These are phyloP conservation scores for Heritiera fomes DNA, from an alignment of 345 rosid genomes.

Conservation along the genomic window DNA sequence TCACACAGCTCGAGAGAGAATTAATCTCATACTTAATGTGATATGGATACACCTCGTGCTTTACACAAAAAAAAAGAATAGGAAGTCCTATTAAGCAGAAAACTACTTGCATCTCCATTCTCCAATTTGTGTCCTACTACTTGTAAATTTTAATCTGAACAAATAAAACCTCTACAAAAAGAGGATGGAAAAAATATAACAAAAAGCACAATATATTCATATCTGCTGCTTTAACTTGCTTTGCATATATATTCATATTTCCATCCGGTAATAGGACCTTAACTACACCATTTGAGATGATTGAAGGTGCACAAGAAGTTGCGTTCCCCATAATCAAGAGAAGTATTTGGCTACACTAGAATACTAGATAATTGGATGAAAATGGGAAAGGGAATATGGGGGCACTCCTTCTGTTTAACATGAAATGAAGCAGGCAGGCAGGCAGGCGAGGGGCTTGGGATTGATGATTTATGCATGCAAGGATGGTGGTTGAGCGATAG, in stretches of 20 bases:
- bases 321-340: conserved; percentile 47
- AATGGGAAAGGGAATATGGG: neutral
- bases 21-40: too few species aligned
- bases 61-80: too few species aligned
- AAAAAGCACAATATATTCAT: conserved; percentile 10
- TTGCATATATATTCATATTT: conserved; percentile 37
- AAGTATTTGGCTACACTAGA: too few species aligned
- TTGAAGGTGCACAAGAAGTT: conserved; percentile 50
- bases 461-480: conserved; percentile 21
- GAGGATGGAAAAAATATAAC: neutral
- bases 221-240: conserved; percentile 45
- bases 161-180: neutral
- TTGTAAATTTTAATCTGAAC: neutral
- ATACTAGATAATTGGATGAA: neutral
- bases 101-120: neutral
- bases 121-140: neutral
- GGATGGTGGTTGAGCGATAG: conserved; percentile 16
- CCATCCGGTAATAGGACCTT: conserved; percentile 42
- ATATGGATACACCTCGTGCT: too few species aligned
- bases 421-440: neutral
- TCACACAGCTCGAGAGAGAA: too few species aligned
- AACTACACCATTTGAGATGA: conserved; percentile 26
- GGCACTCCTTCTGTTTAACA: neutral
- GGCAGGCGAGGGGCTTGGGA: neutral
- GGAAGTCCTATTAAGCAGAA: neutral